Evolutionary conservation across 2,329 filamentous ascomycete genomes (phyloP), one percentile per base, ranked within the genome.

Genomic region (Nannizziopsis barbatae): DNA sequence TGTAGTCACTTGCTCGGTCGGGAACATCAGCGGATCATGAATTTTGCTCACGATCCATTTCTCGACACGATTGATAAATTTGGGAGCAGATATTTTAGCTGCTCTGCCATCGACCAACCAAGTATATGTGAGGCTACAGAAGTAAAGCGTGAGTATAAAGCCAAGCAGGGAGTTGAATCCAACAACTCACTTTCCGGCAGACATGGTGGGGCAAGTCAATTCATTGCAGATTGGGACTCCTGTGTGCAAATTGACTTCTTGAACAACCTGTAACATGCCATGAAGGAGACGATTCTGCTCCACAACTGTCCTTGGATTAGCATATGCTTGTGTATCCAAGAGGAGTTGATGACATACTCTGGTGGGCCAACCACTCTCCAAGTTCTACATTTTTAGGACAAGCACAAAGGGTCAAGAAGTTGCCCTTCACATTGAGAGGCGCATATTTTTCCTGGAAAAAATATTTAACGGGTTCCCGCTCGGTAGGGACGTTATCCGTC

Each of bases 31-130:
- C 43, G 80, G 80, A 64, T 96, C 89, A 59, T 92, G 86, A 55
- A 95, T 87, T 71, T 96, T 96, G 69, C 88, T 87, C 27, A 86
- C 85, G 63, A 96, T 94, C 89, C 90, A 96, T 61, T 90, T 86
- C 70, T 95, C 89, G 65, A 96, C 93, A 20, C 95, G 80, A 56
- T 86, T 87, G 70, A 95, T 92, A 70, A 96, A 96, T 66, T 93
- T 88, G 53, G 82, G 82, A 5, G 90, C 90, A 2, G 90, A 88
- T 37, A 96, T 84, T 67, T 94, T 90, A 55, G 94, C 88, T 9
- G 90, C 88, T 62, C 84, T 81, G 59, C 86, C 82, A 56, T 83
- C 82, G 68, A 95, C 93, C 47, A 96, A 78, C 90, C 90, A 96
- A 42, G 89, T 95, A 66, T 95, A 96, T 20, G 87, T 94, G 67